Conservation (phyloP, 768 basidiomycete species). For the Lactarius akahatsu region DNA sequence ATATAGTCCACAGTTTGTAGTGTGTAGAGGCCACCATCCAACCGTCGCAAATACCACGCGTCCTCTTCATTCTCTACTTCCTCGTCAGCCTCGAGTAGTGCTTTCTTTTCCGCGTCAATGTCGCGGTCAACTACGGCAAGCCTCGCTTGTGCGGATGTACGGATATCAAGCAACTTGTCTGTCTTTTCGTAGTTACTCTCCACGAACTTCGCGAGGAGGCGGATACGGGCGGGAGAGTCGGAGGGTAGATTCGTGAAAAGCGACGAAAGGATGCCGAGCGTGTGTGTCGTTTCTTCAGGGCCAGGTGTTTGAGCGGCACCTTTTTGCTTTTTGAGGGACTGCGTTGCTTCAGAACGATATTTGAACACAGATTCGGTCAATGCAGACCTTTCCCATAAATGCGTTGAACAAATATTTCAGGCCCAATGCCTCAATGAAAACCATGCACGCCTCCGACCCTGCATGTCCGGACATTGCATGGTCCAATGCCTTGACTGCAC, state of each 20-base stretch:
- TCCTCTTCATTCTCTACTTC: slow-evolving; percentile 63
- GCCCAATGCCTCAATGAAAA: slow-evolving; percentile 85
- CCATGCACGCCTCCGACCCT: slow-evolving; percentile 69
- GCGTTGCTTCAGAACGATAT: slow-evolving; percentile 16
- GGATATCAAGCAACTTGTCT: slow-evolving; percentile 86
- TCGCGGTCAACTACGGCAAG: slow-evolving; percentile 62
- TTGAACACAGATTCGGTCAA: slow-evolving; percentile 24
- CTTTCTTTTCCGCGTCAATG: slow-evolving; percentile 69
- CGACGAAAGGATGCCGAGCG: slow-evolving; percentile 85
- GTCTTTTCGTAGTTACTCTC: slow-evolving; percentile 92
- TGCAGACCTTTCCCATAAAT: slow-evolving; percentile 89
- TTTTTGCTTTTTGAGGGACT: slow-evolving; percentile 64
- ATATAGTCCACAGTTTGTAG: slow-evolving; percentile 93
- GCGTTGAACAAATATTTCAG: slow-evolving; percentile 87
- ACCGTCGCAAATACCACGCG: slow-evolving; percentile 76
- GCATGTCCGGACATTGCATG: slow-evolving; percentile 82
- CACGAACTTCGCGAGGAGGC: slow-evolving; percentile 90
- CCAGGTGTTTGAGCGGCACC: slow-evolving; percentile 45
- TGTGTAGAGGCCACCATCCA: slow-evolving; percentile 86
- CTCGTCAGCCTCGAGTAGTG: slow-evolving; percentile 56
- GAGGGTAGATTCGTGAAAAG: slow-evolving; percentile 85
- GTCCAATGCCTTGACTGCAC: slow-evolving; percentile 88
- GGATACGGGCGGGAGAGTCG: slow-evolving; percentile 74
- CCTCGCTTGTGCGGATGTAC: slow-evolving; percentile 65
- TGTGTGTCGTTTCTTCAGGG: slow-evolving; percentile 83